Base-by-base conservation (phyloP, 352 stramenopile species). In the Phytophthora sansomeana region DNA sequence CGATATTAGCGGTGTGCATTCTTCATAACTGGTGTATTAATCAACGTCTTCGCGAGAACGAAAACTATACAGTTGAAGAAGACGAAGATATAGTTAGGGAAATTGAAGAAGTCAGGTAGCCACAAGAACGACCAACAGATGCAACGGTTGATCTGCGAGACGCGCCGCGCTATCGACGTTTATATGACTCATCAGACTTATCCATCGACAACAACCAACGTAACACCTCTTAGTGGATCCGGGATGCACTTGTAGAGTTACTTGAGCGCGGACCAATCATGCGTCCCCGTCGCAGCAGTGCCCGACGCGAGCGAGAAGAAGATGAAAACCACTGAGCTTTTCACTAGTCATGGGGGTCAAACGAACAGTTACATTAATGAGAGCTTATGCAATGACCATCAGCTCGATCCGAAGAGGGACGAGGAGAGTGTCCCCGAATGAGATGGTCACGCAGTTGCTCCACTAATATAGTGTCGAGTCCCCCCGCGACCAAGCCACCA, bases 331-430 rank as follows among this genome's bases (percentile, higher is more conserved):
- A n/a, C n/a, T n/a, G n/a, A n/a, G n/a, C 21, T 57, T 57, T 57
- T 9, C 30, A 57, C 49, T 26, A 47, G 6, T 26, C 21, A 26
- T 51, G 28, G 48, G 48, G 48, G 48, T 44, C 30, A 55, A 55
- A 35, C 21, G 16, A 55, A 28, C 44, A 30, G n/a, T 41, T 55
- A 55, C 48, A 42, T 50, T 50, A 41, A 59, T 50, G 16, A 24
- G 10, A 42, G 52, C 38, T 51, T 59, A 59, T 59, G 38, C 41
- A 53, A 44, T 52, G 29, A 39, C 41, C 41, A 52, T 44, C 38
- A 61, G 41, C 38, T 50, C 26, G 39, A 58, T 51, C 52, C 42
- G 32, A 60, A 62, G 39, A 43, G 54, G n/a, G 54, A 62, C 43
- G 54, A 62, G 54, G 42, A 62, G 54, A 62, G 13, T 48, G 54